Evolutionary conservation across 2,329 filamentous ascomycete genomes (phyloP), one percentile per base, ranked within the genome.

Genomic region (Fusarium kyushuense): DNA sequence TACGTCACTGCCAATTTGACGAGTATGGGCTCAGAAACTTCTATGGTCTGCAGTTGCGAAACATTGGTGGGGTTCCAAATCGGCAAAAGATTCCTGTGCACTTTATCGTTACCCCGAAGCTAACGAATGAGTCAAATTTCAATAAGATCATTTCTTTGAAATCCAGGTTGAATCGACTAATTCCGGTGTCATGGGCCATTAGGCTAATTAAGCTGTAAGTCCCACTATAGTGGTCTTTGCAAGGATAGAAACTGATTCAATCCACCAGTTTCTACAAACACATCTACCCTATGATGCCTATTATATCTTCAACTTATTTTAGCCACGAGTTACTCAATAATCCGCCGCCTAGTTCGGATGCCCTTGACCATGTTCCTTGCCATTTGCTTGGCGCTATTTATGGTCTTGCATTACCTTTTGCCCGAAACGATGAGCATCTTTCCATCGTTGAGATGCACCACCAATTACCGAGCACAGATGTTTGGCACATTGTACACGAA

Each of bases 171-270:
- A 36, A 19, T 6, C 17, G n/a, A 1, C 35, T 36, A 5, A 36
- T 36, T 36, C 11, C 17, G 12, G 10, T 5, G 6, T 12, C 33
- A 5, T 36, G 10, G 33, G 33, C 17, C 0, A n/a, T 36, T 12
- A 36, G 33, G 5, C 35, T 36, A 2, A 10, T 12, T 17, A 36
- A 36, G 35, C 11, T 36, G 35, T 36, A 36, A 7, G 35, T 19
- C 1, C 2, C 12, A 36, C 35, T 13, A 19, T 1, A 3, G n/a
- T 19, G 10, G 5, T 7, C 5, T 12, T 19, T 12, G 1, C 35
- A 36, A 7, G 1, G 12, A 1, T 4, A 7, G 0, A 36, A 2
- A 36, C 10, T 36, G 17, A 36, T 17, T 2, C 1, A 13, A 19
- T 36, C 17, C 10, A 1, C 1, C 5, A 36, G 35, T 5, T 36